Percentiles rank a stretch among this genome's conserved stretches.
Conservation (phyloP, 192 early-diverging fungal species). For the Entophlyctis helioformis region DNA sequence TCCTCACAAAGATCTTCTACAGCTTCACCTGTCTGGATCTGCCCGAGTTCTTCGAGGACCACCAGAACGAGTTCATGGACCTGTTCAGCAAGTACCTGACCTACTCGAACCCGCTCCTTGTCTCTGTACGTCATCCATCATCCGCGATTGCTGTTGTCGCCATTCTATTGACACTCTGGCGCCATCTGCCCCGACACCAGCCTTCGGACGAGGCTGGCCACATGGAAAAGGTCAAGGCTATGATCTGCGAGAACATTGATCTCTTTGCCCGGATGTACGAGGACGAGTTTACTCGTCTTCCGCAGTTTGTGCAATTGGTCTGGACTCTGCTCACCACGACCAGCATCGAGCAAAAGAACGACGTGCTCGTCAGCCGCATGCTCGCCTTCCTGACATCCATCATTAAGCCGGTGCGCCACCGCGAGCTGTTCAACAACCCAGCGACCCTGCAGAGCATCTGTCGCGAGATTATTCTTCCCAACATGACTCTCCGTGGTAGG, state of each 20-base stretch:
- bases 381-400: conserved; percentile 84
- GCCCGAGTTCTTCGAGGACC: conserved; percentile 93
- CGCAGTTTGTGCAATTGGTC: conserved; percentile 77
- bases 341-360: conserved; percentile 61
- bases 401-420: conserved; percentile 61
- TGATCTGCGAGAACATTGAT: conserved; percentile 86
- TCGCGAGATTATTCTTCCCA: conserved; percentile 84
- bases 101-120: conserved; percentile 62
- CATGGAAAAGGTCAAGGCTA: conserved; percentile 80
- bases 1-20: conserved; percentile 84
- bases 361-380: conserved; percentile 81
- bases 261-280: conserved; percentile 85
- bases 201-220: conserved; percentile 71
- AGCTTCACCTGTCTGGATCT: conserved; percentile 93
- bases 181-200: too few species aligned
- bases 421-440: conserved; percentile 56
- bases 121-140: too few species aligned
- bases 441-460: conserved; percentile 73
- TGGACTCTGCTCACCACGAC: conserved; percentile 75
- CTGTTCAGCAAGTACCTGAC: conserved; percentile 81
- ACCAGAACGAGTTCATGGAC: conserved; percentile 68
- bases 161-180: too few species aligned
- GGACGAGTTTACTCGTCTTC: conserved; percentile 72
- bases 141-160: too few species aligned
- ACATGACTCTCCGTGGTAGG: conserved; percentile 69